Evolutionary conservation across 164 flowering plant genomes (phyloP).

Genomic region (Cinnamomum chago): DNA sequence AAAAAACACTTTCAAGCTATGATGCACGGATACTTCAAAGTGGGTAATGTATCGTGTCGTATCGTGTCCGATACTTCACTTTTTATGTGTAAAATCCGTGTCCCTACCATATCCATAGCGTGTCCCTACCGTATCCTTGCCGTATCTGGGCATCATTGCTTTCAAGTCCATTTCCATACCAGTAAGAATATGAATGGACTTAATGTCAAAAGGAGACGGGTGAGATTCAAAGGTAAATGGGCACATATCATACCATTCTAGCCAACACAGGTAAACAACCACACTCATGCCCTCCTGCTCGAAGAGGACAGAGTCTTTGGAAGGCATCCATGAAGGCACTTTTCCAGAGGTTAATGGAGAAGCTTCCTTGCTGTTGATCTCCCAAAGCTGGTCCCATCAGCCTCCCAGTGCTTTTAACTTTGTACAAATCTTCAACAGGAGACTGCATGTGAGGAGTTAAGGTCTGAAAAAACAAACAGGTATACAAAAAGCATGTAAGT

Average conservation of each 20-base stretch:
- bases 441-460: constrained; percentile 92
- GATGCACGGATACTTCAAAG: too few relatives aligned
- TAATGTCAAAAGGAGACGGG: not conserved
- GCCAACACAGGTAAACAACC: constrained; percentile 93
- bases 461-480: constrained; percentile 44
- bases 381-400: constrained; percentile 69
- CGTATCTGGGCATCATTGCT: too few relatives aligned
- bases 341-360: constrained; percentile 81
- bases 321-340: constrained; percentile 85
- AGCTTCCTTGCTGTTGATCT: constrained; percentile 77
- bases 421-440: constrained; percentile 32
- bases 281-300: constrained; percentile 90
- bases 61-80: too few relatives aligned
- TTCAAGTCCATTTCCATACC: not conserved
- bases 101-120: too few relatives aligned
- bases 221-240: not conserved
- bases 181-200: not conserved
- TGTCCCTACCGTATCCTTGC: too few relatives aligned
- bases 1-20: not conserved
- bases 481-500: not conserved
- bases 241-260: constrained; percentile 55
- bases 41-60: too few relatives aligned
- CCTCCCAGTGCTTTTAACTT: constrained; percentile 35
- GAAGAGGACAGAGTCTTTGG: constrained; percentile 88
- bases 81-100: too few relatives aligned